Conservation (phyloP, 768 basidiomycete species). For the Polyporus arcularius region DNA sequence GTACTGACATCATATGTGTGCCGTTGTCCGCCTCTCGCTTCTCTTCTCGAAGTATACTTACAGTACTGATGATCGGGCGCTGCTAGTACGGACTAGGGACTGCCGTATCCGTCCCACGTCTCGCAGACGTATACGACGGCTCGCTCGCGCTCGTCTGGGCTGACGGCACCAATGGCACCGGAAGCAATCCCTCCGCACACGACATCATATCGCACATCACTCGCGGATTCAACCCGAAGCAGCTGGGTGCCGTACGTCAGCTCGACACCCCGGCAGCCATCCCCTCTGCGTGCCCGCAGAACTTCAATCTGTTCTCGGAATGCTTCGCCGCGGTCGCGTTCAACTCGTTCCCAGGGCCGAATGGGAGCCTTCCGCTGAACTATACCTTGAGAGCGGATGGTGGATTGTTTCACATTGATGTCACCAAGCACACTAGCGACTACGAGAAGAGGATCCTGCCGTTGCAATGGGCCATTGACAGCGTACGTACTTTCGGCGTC, state of each 20-base stretch:
- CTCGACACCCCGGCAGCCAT: constrained; percentile 49
- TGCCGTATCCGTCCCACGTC: constrained; percentile 48
- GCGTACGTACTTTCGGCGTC: constrained; percentile 39
- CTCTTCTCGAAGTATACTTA: background rate
- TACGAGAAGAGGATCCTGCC: constrained; percentile 70
- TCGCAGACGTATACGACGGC: constrained; percentile 54
- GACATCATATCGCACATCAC: constrained; percentile 66
- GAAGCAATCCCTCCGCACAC: constrained; percentile 49
- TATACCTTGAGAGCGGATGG: constrained; percentile 74
- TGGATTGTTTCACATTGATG: constrained; percentile 66
- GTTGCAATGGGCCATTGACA: constrained; percentile 76
- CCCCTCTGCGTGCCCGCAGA: constrained; percentile 62
- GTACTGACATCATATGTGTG: too few species aligned
- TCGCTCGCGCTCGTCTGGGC: constrained; percentile 63
- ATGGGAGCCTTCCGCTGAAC: constrained; percentile 39
- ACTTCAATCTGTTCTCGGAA: constrained; percentile 68
- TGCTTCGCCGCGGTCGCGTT: constrained; percentile 74
- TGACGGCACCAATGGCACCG: constrained; percentile 60
- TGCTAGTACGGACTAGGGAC: constrained; percentile 66
- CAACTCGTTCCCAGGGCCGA: constrained; percentile 49
- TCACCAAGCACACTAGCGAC: constrained; percentile 64
- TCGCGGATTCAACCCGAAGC: constrained; percentile 46
- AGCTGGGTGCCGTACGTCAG: constrained; percentile 51
- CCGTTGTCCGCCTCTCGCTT: too few species aligned
- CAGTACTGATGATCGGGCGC: background rate